phyloP scores from a whole-genome alignment of 2,329 filamentous ascomycete genomes.

The Trichoderma sp. region DNA sequence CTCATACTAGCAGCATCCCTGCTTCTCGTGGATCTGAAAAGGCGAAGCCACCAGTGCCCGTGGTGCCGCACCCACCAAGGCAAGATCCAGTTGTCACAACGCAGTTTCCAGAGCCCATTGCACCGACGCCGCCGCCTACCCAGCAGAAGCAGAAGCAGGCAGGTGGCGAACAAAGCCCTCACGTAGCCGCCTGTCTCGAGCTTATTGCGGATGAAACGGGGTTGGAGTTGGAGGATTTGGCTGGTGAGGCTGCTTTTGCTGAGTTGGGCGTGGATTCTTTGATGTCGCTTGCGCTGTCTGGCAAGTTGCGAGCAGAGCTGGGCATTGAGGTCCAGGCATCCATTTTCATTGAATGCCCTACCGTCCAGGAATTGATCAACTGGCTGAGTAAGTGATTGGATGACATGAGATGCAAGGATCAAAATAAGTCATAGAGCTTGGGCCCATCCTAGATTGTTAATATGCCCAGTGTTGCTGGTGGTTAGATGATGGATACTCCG shows the following conservation, averaged over 20 bases:
- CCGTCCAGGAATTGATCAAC: conserved; percentile 2
- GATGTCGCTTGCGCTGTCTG: conserved; percentile 45
- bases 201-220: conserved; percentile 56
- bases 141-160: background rate
- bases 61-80: background rate
- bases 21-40: background rate
- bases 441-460: background rate
- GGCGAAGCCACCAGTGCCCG: background rate
- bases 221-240: conserved; percentile 51
- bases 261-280: conserved; percentile 60
- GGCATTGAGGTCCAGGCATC: conserved; percentile 20
- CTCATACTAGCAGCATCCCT: background rate
- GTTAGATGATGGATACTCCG: background rate
- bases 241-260: conserved; percentile 53
- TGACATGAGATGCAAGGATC: background rate
- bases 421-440: background rate
- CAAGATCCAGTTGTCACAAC: background rate
- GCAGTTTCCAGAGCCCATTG: background rate
- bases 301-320: conserved; percentile 18
- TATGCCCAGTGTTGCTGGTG: background rate
- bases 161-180: background rate
- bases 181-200: background rate
- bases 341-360: conserved; percentile 22
- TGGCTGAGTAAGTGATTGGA: background rate
- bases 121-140: background rate